Conservation (phyloP, 306 rosid genomes). For the Prunus fruticosa region DNA sequence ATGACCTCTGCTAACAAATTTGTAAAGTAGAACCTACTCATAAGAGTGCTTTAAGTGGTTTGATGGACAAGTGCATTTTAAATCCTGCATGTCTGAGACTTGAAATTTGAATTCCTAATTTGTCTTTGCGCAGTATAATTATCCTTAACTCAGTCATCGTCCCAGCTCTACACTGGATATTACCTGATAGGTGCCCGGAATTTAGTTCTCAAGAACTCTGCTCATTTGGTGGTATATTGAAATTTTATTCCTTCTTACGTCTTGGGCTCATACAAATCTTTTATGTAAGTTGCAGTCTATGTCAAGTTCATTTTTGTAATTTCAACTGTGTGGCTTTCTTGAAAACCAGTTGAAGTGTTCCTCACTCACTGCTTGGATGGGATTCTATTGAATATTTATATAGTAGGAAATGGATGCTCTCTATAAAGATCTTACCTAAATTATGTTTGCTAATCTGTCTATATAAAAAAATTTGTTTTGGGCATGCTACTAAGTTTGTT, state of each 20-base stretch:
- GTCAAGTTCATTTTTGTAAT: background rate
- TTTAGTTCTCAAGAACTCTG: slow-evolving; percentile 46
- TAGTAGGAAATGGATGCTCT: background rate
- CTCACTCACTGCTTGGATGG: too few species aligned
- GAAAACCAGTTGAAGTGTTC: background rate
- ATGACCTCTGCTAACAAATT: background rate
- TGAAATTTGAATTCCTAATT: slow-evolving; percentile 18
- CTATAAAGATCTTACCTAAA: background rate
- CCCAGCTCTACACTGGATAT: slow-evolving; percentile 71
- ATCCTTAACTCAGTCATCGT: slow-evolving; percentile 65
- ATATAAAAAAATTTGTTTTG: background rate
- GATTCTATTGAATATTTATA: background rate
- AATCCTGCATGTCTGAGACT: background rate
- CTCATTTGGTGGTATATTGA: slow-evolving; percentile 40
- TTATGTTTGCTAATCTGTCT: background rate
- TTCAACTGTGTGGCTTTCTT: background rate
- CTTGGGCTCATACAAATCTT: slow-evolving; percentile 62
- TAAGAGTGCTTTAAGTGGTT: background rate
- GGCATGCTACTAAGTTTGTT: background rate
- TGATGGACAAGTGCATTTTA: background rate
- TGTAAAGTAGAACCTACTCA: background rate
- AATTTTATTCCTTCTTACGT: slow-evolving; percentile 70
- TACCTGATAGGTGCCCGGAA: slow-evolving; percentile 62
- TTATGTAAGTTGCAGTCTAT: slow-evolving; percentile 58
- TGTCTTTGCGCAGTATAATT: slow-evolving; percentile 57